These are phyloP conservation scores for Sphagnurus paluster DNA, from an alignment of 1,284 basidiomycete species.

Conservation along the genomic window DNA sequence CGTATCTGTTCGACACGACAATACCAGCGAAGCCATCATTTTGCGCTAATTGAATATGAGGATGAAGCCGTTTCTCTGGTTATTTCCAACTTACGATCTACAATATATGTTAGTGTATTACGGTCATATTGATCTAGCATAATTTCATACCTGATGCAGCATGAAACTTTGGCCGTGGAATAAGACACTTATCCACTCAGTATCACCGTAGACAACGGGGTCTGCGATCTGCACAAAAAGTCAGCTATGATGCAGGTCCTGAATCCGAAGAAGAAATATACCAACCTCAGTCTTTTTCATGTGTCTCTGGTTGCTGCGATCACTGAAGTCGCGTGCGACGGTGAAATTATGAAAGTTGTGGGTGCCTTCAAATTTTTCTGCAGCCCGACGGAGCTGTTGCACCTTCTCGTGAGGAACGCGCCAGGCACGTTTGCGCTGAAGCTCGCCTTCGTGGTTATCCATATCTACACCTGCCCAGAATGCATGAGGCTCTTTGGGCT, in stretches of 20 bases:
- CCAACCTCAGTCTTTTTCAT: constrained; percentile 85
- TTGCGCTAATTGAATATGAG: constrained; percentile 69
- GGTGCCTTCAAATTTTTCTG: constrained; percentile 73
- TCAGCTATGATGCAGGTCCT: background rate
- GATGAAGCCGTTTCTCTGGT: background rate
- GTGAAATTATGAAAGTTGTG: constrained; percentile 99
- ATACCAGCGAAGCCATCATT: constrained; percentile 91
- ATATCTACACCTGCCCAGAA: constrained; percentile 43
- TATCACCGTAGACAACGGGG: constrained; percentile 83
- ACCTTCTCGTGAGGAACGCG: constrained; percentile 59
- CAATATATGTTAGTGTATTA: background rate
- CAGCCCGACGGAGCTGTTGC: constrained; percentile 53
- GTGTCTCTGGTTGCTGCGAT: constrained; percentile 78
- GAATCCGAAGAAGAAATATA: background rate
- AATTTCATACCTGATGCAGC: constrained; percentile 81
- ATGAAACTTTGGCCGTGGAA: constrained; percentile 99
- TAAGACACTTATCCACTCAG: constrained; percentile 93
- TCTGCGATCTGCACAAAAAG: constrained; percentile 61
- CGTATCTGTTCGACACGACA: constrained; percentile 75
- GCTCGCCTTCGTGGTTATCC: constrained; percentile 50
- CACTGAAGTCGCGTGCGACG: constrained; percentile 82
- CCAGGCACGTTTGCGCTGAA: constrained; percentile 67
- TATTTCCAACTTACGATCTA: constrained; percentile 28
- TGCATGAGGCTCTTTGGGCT: constrained; percentile 23
- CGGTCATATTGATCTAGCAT: background rate